Evolutionary conservation across 73 alveolate species (phyloP).

Genomic region (Breviolum minutum): DNA sequence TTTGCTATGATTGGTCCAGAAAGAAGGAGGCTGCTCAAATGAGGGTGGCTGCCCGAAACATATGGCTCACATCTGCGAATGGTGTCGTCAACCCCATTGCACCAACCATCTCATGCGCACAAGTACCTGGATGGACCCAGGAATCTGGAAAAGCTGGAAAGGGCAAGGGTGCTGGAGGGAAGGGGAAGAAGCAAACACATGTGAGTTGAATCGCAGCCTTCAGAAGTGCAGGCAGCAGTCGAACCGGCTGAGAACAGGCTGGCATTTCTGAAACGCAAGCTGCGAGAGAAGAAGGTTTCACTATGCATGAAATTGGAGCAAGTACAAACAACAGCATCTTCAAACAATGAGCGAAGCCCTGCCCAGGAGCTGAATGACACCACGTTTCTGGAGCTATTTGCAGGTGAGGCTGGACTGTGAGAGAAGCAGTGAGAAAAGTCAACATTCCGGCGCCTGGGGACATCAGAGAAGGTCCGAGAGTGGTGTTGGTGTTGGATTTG

Average conservation of each 20-base stretch:
- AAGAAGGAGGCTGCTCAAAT: background rate
- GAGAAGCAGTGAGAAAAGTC: background rate
- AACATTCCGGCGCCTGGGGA: too few relatives aligned
- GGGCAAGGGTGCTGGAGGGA: background rate
- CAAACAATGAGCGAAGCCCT: background rate
- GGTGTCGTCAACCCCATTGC: slow-evolving; percentile 28
- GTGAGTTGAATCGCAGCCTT: background rate
- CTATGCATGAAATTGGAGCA: background rate
- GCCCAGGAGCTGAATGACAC: background rate
- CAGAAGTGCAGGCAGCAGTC: background rate
- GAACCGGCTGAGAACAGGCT: background rate
- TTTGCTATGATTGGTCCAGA: slow-evolving; percentile 30
- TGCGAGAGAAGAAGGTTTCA: background rate
- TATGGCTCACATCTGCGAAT: slow-evolving; percentile 33
- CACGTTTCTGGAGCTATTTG: background rate
- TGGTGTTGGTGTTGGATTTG: background rate
- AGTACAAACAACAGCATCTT: background rate
- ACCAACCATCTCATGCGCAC: background rate
- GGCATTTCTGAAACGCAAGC: background rate
- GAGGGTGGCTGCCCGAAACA: background rate
- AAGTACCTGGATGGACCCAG: slow-evolving; percentile 11
- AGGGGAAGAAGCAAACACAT: background rate
- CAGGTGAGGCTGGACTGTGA: background rate
- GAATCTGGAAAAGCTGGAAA: background rate
- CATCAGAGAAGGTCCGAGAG: background rate